Base-by-base conservation (phyloP, 306 rosid genomes). In the Cicer judaicum region DNA sequence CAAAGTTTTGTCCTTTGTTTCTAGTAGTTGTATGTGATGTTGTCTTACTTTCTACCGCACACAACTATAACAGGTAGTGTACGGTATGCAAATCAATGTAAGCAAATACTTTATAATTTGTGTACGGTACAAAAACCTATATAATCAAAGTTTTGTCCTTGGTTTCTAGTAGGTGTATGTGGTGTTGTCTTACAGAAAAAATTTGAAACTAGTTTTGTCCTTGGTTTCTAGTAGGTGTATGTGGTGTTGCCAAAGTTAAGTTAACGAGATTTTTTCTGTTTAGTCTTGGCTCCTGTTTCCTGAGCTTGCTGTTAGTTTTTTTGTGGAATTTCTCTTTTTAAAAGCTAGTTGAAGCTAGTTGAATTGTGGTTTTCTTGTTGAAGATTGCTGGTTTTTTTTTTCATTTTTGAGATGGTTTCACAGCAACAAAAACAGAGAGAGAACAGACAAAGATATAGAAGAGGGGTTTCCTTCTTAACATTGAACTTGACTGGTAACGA, bases 401-500 rank as follows among this genome's bases (percentile, higher is more conserved):
- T 52, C 5, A 7, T 52, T 52, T 15, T 52, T 14, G 4, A 52
- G 57, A 52, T 52, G 2, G 10, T 52, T 15, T 1, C 10, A 14
- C 57, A 52, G 24, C 21, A 14, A 14, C 19, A 52, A 3, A 52
- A 15, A 52, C 57, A n/a, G 56, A 14, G 56, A 14, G 56, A 49
- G 55, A 49, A 5, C 53, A 48, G 53, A 48, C 8, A 13, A 18
- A 52, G 56, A 50, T 50, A 50, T 50, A 50, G 56, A 50, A 14
- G 19, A 8, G 10, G 19, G 63, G 16, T 52, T 76, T 21, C 64
- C 38, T 46, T 41, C 21, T 34, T 42, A 19, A 77, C 44, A 74
- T 42, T 72, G 29, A 73, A 77, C 40, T 52, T 56, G 39, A 72
- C 41, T 12, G 14, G 55, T 39, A 44, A 19, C 62, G 41, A 24